Conservation (phyloP, 2,329 filamentous ascomycete species). For the Fusarium sp. region DNA sequence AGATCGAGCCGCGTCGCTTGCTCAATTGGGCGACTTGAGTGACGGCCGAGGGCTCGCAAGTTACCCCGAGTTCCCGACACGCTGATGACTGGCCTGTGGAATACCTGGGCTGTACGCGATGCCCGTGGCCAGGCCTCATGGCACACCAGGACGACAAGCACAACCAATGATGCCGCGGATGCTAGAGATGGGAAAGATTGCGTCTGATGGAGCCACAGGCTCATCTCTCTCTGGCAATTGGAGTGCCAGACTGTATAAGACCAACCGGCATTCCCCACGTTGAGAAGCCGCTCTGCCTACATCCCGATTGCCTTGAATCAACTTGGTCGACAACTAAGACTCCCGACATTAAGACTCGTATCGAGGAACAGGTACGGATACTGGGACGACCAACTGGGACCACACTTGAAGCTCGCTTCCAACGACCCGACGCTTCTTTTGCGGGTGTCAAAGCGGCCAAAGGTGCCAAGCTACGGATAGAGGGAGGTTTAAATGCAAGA, state of each 20-base stretch:
- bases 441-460: slow-evolving; percentile 23
- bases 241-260: slow-evolving; percentile 39
- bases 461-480: slow-evolving; percentile 18
- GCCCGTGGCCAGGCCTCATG: slow-evolving; percentile 24
- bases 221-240: slow-evolving; percentile 12
- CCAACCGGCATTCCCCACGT: slow-evolving; percentile 34
- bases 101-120: slow-evolving; percentile 38
- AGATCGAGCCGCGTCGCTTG: slow-evolving; percentile 40
- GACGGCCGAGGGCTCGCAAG: slow-evolving; percentile 23
- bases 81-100: slow-evolving; percentile 10
- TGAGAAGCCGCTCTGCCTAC: neutral
- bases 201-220: slow-evolving; percentile 29
- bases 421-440: slow-evolving; percentile 23
- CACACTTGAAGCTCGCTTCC: slow-evolving; percentile 2
- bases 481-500: slow-evolving; percentile 22
- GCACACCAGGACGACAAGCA: slow-evolving; percentile 29
- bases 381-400: neutral
- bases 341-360: neutral
- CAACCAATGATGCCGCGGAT: slow-evolving; percentile 26
- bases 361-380: neutral
- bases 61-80: slow-evolving; percentile 29
- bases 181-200: slow-evolving; percentile 25
- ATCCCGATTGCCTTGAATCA: neutral
- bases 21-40: slow-evolving; percentile 31
- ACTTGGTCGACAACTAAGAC: neutral